These are phyloP conservation scores for Alternaria incomplexa DNA, from an alignment of 2,329 filamentous ascomycete genomes.

Conservation along the genomic window DNA sequence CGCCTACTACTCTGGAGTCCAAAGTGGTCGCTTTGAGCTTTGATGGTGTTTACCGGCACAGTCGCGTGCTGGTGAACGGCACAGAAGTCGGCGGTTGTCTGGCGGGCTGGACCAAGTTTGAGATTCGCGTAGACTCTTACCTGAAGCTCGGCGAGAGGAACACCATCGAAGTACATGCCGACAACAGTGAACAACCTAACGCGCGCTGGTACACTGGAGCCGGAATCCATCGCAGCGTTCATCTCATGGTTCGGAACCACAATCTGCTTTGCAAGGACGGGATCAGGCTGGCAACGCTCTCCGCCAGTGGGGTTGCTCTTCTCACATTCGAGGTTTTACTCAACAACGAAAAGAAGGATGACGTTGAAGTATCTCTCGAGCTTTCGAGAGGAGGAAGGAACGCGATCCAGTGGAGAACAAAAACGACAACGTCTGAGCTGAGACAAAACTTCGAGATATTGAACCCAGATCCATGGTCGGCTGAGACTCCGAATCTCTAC, in stretches of 20 bases:
- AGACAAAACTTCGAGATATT: not conserved
- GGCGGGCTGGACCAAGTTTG: not conserved
- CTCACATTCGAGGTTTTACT: not conserved
- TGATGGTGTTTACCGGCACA: not conserved
- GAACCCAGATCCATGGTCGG: not conserved
- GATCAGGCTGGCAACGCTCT: not conserved
- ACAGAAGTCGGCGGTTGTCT: not conserved
- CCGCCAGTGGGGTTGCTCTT: not conserved
- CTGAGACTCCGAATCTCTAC: not conserved
- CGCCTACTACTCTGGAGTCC: not conserved
- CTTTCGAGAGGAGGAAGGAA: not conserved
- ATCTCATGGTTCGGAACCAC: not conserved
- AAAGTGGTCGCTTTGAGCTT: not conserved
- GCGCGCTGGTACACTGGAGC: not conserved
- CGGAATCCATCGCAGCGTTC: not conserved
- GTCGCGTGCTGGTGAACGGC: not conserved
- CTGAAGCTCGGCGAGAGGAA: not conserved
- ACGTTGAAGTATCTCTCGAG: not conserved
- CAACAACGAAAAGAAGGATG: not conserved
- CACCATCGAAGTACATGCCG: not conserved
- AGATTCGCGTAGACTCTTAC: not conserved
- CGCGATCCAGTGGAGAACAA: not conserved
- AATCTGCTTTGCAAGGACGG: not conserved
- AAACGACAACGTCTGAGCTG: not conserved
- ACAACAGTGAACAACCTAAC: not conserved